phyloP scores from a whole-genome alignment of 371 early-diverging fungal genomes.

The Rhizopus sp. region DNA sequence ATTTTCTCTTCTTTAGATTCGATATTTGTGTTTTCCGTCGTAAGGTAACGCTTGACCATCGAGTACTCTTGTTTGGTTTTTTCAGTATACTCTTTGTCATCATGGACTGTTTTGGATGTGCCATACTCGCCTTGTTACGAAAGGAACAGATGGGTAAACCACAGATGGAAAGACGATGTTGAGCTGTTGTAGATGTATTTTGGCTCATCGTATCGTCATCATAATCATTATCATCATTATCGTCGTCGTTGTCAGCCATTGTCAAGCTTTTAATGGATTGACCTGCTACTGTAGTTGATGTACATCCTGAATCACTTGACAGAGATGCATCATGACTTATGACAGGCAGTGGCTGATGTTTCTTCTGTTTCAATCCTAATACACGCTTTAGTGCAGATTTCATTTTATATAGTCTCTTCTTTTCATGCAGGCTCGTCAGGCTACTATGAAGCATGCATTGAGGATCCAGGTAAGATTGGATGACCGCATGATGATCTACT shows the following conservation, averaged over 20 bases:
- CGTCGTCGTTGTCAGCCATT: too few relatives aligned
- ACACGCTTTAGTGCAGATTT: not conserved
- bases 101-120: not conserved
- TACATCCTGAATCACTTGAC: not conserved
- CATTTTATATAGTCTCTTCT: not conserved
- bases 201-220: too few relatives aligned
- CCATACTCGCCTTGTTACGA: not conserved
- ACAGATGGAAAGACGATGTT: not conserved
- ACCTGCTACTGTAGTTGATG: not conserved
- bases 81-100: not conserved
- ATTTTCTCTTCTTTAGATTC: not conserved
- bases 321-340: not conserved
- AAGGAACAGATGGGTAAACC: not conserved
- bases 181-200: not conserved
- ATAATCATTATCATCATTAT: too few relatives aligned
- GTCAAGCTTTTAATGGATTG: not conserved
- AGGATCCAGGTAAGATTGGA: constrained; percentile 24
- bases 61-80: not conserved
- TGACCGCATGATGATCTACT: constrained; percentile 12
- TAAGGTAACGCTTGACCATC: not conserved
- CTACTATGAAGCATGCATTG: not conserved
- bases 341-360: too few relatives aligned
- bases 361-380: not conserved
- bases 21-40: not conserved
- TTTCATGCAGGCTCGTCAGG: not conserved